These are phyloP conservation scores for Biscogniauxia mediterranea DNA, from an alignment of 2,329 filamentous ascomycete genomes.

Conservation along the genomic window DNA sequence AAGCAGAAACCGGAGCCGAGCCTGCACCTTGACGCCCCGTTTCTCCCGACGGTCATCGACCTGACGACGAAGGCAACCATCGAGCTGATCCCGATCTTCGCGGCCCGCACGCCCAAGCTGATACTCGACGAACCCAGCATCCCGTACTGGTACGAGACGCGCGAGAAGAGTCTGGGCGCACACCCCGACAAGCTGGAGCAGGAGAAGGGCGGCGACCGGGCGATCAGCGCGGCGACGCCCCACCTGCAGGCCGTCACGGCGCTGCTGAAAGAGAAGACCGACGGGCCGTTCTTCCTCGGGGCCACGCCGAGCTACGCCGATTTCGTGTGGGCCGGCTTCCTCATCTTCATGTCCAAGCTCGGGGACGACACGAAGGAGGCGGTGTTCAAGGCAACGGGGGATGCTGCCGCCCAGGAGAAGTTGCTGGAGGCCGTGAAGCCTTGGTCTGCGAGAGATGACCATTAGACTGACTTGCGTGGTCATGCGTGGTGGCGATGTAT, in stretches of 20 bases:
- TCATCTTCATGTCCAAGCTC: conserved; percentile 37
- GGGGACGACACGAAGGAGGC: conserved; percentile 36
- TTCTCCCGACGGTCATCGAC: conserved; percentile 43
- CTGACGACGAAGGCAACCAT: conserved; percentile 35
- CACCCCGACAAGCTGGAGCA: conserved; percentile 47
- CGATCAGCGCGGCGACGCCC: conserved; percentile 44
- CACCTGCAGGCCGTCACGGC: conserved; percentile 37
- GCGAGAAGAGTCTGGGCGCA: conserved; percentile 50
- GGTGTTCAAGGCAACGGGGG: conserved; percentile 38
- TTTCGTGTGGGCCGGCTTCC: conserved; percentile 51
- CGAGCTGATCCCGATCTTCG: conserved; percentile 39
- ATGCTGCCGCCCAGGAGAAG: conserved; percentile 37
- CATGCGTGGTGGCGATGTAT: too few relatives aligned
- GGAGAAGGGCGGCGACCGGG: conserved; percentile 47
- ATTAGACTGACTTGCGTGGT: too few relatives aligned
- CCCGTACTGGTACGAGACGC: conserved; percentile 56
- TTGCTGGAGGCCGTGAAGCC: conserved; percentile 41
- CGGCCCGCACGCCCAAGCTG: conserved; percentile 47
- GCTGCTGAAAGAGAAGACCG: conserved; percentile 52
- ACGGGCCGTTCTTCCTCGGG: conserved; percentile 62
- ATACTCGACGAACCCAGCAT: conserved; percentile 51
- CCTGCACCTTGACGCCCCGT: conserved; percentile 55
- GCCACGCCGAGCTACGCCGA: conserved; percentile 54
- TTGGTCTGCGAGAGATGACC: conserved; percentile 40
- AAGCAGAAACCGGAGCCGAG: conserved; percentile 55